phyloP scores from a whole-genome alignment of 2,329 filamentous ascomycete genomes.

The Lasiodiplodia gonubiensis region DNA sequence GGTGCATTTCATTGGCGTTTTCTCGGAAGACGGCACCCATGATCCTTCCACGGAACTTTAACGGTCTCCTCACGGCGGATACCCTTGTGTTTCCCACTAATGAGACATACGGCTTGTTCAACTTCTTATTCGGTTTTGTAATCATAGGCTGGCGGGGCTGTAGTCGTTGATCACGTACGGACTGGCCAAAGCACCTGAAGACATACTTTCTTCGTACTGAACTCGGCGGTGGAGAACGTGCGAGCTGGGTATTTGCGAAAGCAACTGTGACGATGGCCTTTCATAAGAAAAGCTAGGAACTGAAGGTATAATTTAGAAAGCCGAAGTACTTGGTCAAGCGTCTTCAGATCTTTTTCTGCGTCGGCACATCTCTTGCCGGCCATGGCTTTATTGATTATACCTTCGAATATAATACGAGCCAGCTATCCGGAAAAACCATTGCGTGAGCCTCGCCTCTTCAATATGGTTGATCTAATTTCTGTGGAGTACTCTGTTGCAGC shows the following conservation, averaged over 20 bases:
- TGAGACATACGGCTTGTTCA: constrained; percentile 1
- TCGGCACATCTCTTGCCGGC: no score
- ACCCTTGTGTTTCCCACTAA: constrained; percentile 10
- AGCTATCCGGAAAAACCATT: no score
- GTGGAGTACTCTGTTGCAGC: no score
- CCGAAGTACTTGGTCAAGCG: no score
- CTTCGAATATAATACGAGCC: no score
- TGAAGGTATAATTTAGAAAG: no score
- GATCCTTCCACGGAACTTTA: not conserved
- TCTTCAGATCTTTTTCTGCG: no score
- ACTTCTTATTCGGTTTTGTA: not conserved
- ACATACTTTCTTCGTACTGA: not conserved
- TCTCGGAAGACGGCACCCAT: not conserved
- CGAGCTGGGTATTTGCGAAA: not conserved
- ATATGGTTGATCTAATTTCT: no score
- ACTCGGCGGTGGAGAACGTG: not conserved
- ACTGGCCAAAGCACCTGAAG: not conserved
- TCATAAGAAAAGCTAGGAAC: no score
- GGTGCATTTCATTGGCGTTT: constrained; percentile 20
- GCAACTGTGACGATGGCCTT: not conserved
- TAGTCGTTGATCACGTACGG: not conserved
- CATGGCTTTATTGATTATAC: no score
- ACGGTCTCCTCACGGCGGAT: constrained; percentile 6
- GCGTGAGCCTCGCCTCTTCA: no score
- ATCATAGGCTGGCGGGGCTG: not conserved